Base-by-base conservation (phyloP, 148 eudicot species). In the Selenicereus undatus region DNA sequence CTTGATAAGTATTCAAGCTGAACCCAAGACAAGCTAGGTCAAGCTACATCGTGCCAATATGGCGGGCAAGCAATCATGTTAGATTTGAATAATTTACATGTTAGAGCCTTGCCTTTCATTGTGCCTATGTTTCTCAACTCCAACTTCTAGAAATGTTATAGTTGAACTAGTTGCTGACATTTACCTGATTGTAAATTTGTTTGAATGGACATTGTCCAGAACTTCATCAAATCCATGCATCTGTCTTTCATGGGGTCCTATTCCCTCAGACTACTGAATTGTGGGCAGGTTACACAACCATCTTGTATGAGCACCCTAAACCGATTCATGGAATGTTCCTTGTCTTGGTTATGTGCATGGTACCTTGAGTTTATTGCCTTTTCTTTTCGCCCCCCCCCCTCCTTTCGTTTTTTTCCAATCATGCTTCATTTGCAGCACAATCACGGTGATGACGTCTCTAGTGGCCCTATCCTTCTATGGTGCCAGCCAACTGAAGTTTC, bases 391-490 rank as follows among this genome's bases (percentile, higher is more conserved):
- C 43, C 43, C 43, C 43, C 43, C 43, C 43, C 43, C 43, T 39
- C 5, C 43, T 7, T 39, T 39, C 43, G 1, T 39, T 39, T 7
- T 39, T 39, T 4, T 39, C 43, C 79, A 35, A 77, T 60, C 43
- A 4, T 76, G 75, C 74, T 74, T 83, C 50, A 65, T 75, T 75
- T 88, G 90, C 92, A 95, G 97, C 83, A 95, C 97, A 0, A 89
- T 95, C 76, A 89, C 94, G 29, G 99, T 95, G 84, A 95, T 95
- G 99, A 93, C 97, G 20, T 93, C 97, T 27, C 80, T 95, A 83
- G 99, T 95, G 77, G 99, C 99, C 39, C 93, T 95, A 79, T 95
- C 99, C n/a, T 95, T 89, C 88, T 95, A 95, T 11, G 97, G 97
- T 73, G 99, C 99, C 29, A 95, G 97, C 86, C 99, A 95, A 83